phyloP scores from a whole-genome alignment of 2,329 filamentous ascomycete species.

The Colletotrichum tropicale region DNA sequence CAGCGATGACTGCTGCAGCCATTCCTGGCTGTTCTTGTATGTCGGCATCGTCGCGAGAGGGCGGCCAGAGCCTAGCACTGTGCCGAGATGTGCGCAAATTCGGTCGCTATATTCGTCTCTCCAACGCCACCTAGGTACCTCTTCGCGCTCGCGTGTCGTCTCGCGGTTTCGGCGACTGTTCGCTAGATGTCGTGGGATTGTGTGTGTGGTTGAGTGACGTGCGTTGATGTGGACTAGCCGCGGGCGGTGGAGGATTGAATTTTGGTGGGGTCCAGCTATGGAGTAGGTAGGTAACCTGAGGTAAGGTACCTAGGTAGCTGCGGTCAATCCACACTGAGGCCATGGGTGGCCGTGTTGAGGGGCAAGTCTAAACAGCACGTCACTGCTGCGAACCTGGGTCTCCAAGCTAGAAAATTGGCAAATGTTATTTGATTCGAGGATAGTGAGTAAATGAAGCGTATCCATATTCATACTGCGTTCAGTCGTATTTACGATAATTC shows the following conservation, averaged over 20 bases:
- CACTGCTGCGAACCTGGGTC: neutral
- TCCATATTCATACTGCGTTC: neutral
- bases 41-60: constrained; percentile 70
- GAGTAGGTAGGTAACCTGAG: neutral
- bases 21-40: constrained; percentile 83
- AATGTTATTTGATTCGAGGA: neutral
- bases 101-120: neutral
- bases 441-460: neutral
- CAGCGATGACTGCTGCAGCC: constrained; percentile 85
- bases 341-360: neutral
- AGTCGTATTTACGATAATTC: neutral
- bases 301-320: neutral
- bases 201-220: neutral
- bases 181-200: neutral
- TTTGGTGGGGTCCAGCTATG: constrained; percentile 6
- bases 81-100: neutral
- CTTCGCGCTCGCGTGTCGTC: neutral
- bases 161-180: neutral
- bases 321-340: neutral
- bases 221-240: neutral
- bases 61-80: neutral
- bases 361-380: neutral
- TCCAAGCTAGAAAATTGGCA: neutral
- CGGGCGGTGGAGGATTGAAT: neutral
- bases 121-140: neutral